Evolutionary conservation across 2,329 filamentous ascomycete species (phyloP), one percentile per base, ranked within the genome.

Genomic region (Colletotrichum filicis): DNA sequence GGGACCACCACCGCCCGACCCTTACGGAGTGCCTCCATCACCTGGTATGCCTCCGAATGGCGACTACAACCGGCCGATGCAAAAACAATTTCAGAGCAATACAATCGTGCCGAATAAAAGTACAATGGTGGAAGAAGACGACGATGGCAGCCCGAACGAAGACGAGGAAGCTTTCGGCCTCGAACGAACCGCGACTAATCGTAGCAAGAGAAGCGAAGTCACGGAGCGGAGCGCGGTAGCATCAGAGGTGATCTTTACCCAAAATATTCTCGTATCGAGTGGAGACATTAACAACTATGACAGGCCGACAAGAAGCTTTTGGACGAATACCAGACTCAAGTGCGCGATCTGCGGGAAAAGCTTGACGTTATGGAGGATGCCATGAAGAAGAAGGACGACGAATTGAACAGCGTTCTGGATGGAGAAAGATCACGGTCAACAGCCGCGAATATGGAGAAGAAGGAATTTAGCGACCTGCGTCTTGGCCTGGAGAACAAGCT

Each of bases 101-200:
- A 98, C 95, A 0, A 97, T 98, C 78, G 93, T 98, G 37, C 97
- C 97, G 0, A 98, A 98, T 80, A 99, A 98, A 84, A 97, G 96
- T 79, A 98, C 94, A 0, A 95, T 98, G 92, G 91, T 98, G 1
- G 97, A 99, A 82, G 97, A 98, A 80, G 95, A 97, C 76, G 95
- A 97, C 77, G 94, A 94, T 75, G 88, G 87, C 24, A 84, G 83
- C 24, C 88, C 89, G 19, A 79, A 91, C 74, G 85, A 88, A 75
- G 87, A 87, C 62, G 88, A 92, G 67, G 90, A 92, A 79, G 88
- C 90, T 2, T 94, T 94, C 80, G 89, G 88, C 19, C 79, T 92
- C 52, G 90, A 91, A 76, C 73, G 77, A 80, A 76, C 59, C 71
- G 75, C 66, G 70, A 77, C 55, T 73, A 76, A 70, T 75, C 71